phyloP scores from a whole-genome alignment of 2,329 filamentous ascomycete genomes.

The Claviceps humidiphila region DNA sequence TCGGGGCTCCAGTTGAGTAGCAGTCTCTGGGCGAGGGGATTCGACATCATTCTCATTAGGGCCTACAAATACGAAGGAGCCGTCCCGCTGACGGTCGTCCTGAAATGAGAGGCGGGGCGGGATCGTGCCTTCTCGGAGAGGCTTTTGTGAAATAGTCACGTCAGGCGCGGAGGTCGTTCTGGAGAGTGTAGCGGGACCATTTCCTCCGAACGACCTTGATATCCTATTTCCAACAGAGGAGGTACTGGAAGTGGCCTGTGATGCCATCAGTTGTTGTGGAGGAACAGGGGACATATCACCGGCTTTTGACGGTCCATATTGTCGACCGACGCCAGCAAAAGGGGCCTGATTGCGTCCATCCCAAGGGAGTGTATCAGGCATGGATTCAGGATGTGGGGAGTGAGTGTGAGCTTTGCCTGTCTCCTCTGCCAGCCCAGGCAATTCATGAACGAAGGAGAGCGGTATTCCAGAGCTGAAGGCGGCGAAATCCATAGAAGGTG shows the following conservation, averaged over 20 bases:
- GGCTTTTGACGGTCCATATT: conserved; percentile 6
- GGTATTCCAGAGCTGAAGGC: conserved; percentile 18
- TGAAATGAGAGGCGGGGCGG: conserved; percentile 5
- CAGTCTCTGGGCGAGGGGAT: conserved; percentile 10
- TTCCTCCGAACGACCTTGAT: conserved; percentile 41
- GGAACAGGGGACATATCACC: conserved; percentile 31
- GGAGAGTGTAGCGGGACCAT: conserved; percentile 38
- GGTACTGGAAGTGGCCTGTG: conserved; percentile 39
- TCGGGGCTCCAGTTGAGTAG: conserved; percentile 17
- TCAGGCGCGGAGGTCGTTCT: conserved; percentile 11
- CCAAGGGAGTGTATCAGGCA: conserved; percentile 46
- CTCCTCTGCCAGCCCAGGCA: conserved; percentile 14
- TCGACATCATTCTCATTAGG: conserved; percentile 5
- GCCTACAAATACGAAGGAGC: conserved; percentile 14
- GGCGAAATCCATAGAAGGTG: conserved; percentile 27
- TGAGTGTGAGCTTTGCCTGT: conserved; percentile 14
- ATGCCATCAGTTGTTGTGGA: conserved; percentile 35
- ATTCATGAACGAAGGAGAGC: conserved; percentile 23
- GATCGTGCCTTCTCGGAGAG: conserved; percentile 12
- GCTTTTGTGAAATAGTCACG: conserved; percentile 18
- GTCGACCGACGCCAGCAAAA: conserved; percentile 15
- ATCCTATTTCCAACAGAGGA: conserved; percentile 38
- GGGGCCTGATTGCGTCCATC: conserved; percentile 26
- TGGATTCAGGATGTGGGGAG: conserved; percentile 22
- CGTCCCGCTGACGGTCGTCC: conserved; percentile 9